A percentile compares a stretch with the other conserved stretches of the same genome.
Evolutionary conservation across 2,329 filamentous ascomycete species (phyloP).

Genomic region (Penicillium aurantiogriseum): DNA sequence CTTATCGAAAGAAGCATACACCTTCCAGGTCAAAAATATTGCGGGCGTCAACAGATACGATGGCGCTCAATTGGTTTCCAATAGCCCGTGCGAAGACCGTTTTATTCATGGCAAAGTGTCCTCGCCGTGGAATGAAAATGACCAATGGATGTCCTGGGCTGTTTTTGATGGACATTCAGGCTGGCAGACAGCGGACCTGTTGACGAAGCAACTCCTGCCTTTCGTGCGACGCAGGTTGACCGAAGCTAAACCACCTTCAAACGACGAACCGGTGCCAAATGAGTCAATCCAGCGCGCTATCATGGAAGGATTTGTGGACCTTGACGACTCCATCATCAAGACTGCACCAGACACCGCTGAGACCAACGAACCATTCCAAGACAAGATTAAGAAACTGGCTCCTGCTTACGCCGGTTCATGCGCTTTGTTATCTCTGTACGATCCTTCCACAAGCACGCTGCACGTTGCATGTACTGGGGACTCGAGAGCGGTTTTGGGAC

Average conservation of each 20-base stretch:
- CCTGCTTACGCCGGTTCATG: conserved; percentile 57
- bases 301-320: conserved; percentile 20
- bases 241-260: conserved; percentile 9
- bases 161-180: conserved; percentile 44
- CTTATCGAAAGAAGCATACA: conserved; percentile 26
- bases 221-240: conserved; percentile 21
- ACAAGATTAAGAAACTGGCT: conserved; percentile 24
- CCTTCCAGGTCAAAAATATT: conserved; percentile 18
- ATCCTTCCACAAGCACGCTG: conserved; percentile 53
- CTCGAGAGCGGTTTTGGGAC: conserved; percentile 63
- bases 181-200: conserved; percentile 27
- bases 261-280: conserved; percentile 2
- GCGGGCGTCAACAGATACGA: conserved; percentile 27
- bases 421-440: conserved; percentile 62
- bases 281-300: conserved; percentile 25
- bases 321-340: conserved; percentile 29
- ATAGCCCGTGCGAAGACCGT: conserved; percentile 36
- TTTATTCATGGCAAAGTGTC: conserved; percentile 28
- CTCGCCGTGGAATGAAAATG: conserved; percentile 22
- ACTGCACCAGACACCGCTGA: conserved; percentile 15
- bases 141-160: conserved; percentile 37
- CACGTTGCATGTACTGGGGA: conserved; percentile 67
- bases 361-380: conserved; percentile 20
- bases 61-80: conserved; percentile 34
- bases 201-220: conserved; percentile 24